A percentile compares a stretch with the other conserved stretches of the same genome.
These are phyloP conservation scores for Cytospora piceicola DNA, from an alignment of 2,329 filamentous ascomycete genomes.

Conservation along the genomic window DNA sequence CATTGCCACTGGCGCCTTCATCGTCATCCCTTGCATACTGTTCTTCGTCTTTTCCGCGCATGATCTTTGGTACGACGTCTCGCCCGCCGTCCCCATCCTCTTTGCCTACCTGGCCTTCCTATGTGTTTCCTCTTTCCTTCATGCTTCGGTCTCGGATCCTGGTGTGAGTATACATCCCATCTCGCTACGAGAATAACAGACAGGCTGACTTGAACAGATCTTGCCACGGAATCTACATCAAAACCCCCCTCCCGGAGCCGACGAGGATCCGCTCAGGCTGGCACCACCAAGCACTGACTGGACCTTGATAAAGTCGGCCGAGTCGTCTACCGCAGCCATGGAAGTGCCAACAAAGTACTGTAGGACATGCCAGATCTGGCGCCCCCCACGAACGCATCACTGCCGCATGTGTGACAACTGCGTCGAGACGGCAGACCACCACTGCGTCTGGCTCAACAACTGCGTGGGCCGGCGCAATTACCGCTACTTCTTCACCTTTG, in stretches of 20 bases:
- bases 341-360: slow-evolving; percentile 98
- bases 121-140: slow-evolving; percentile 89
- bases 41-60: slow-evolving; percentile 87
- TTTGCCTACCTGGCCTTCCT: slow-evolving; percentile 93
- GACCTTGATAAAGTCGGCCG: slow-evolving; percentile 85
- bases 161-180: slow-evolving; percentile 67
- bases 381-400: slow-evolving; percentile 92
- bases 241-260: slow-evolving; percentile 75
- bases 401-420: slow-evolving; percentile 97
- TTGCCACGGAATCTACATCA: slow-evolving; percentile 89
- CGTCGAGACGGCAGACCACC: slow-evolving; percentile 95
- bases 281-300: slow-evolving; percentile 91
- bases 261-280: slow-evolving; percentile 79
- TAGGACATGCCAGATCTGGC: slow-evolving; percentile 97
- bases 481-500: slow-evolving; percentile 94
- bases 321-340: slow-evolving; percentile 80
- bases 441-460: slow-evolving; percentile 99
- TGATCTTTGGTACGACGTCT: slow-evolving; percentile 84
- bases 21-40: slow-evolving; percentile 77
- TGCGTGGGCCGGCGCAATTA: slow-evolving; percentile 97
- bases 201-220: slow-evolving; percentile 60
- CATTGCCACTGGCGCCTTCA: slow-evolving; percentile 77
- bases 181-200: not conserved
- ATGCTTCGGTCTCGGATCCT: slow-evolving; percentile 89
- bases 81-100: slow-evolving; percentile 83